Evolutionary conservation across 257 asterid species (phyloP).

Genomic region (Handroanthus guayacan): DNA sequence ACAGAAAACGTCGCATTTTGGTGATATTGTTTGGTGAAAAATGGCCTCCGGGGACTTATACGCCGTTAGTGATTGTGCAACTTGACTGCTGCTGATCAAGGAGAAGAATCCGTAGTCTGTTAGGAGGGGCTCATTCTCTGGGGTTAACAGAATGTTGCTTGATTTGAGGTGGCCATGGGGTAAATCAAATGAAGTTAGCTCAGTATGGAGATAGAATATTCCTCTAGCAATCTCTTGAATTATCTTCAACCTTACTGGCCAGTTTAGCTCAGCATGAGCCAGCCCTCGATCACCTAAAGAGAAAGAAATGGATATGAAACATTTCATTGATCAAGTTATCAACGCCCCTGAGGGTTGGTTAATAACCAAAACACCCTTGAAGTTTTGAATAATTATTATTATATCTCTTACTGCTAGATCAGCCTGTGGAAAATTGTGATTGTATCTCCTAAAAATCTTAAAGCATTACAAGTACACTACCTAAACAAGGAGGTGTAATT

Average conservation of each 20-base stretch:
- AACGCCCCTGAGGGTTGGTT: background rate
- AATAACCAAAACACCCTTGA: no score
- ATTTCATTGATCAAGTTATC: background rate
- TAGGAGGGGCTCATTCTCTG: conserved; percentile 63
- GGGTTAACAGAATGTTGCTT: conserved; percentile 67
- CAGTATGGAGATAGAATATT: conserved; percentile 58
- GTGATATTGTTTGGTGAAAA: conserved; percentile 49
- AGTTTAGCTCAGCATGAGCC: conserved; percentile 57
- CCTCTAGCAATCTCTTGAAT: conserved; percentile 75
- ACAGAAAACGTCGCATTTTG: conserved; percentile 72
- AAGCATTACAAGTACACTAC: no score
- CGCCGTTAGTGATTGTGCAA: conserved; percentile 59
- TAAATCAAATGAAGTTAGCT: conserved; percentile 52
- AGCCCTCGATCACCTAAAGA: conserved; percentile 62
- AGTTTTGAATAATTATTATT: no score
- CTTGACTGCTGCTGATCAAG: conserved; percentile 50
- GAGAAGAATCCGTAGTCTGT: conserved; percentile 62
- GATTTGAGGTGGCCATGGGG: conserved; percentile 92
- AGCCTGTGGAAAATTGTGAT: no score
- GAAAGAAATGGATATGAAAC: background rate
- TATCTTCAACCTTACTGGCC: conserved; percentile 67
- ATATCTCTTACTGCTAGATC: no score
- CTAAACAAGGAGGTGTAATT: no score
- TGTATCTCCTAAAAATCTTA: no score
- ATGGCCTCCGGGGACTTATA: conserved; percentile 76